Evolutionary conservation across 2,329 filamentous ascomycete species (phyloP).

Genomic region (Ophiocordyceps camponoti-saundersi): DNA sequence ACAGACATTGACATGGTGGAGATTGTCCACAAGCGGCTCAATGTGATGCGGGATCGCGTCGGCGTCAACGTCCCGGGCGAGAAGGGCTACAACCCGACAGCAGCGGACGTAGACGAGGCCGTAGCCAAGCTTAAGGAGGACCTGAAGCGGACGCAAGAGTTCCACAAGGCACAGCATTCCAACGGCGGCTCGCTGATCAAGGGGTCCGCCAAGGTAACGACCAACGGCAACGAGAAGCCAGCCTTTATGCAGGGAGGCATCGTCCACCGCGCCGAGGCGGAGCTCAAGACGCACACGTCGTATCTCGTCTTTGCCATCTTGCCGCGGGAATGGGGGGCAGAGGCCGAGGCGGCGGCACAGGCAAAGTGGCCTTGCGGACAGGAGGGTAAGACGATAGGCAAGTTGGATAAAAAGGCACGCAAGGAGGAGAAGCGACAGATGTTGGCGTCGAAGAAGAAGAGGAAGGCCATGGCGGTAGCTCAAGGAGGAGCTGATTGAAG

Average conservation of each 20-base stretch:
- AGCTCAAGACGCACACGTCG: constrained; percentile 92
- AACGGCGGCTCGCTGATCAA: constrained; percentile 7
- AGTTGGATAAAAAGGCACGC: constrained; percentile 33
- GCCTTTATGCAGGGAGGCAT: constrained; percentile 61
- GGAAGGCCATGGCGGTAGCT: not conserved
- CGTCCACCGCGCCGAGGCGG: constrained; percentile 65
- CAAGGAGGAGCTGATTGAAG: constrained; percentile 10
- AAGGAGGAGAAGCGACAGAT: constrained; percentile 39
- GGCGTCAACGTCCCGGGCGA: constrained; percentile 50
- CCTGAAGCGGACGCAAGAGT: constrained; percentile 50
- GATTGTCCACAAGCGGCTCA: constrained; percentile 60
- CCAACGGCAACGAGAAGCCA: constrained; percentile 20
- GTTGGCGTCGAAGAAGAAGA: constrained; percentile 26
- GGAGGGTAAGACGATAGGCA: constrained; percentile 34
- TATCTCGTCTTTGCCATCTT: constrained; percentile 88
- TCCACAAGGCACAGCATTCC: constrained; percentile 27
- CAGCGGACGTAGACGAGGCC: constrained; percentile 66
- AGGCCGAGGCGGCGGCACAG: constrained; percentile 56
- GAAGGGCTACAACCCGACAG: constrained; percentile 51
- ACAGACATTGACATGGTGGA: constrained; percentile 89
- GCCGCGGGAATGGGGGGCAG: constrained; percentile 70
- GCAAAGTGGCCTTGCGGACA: constrained; percentile 45
- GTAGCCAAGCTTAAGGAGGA: constrained; percentile 56
- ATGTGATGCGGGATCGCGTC: constrained; percentile 66
- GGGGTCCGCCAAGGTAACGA: constrained; percentile 11